These are phyloP conservation scores for Uronychia binucleata DNA, from an alignment of 73 alveolate genomes.

Conservation along the genomic window DNA sequence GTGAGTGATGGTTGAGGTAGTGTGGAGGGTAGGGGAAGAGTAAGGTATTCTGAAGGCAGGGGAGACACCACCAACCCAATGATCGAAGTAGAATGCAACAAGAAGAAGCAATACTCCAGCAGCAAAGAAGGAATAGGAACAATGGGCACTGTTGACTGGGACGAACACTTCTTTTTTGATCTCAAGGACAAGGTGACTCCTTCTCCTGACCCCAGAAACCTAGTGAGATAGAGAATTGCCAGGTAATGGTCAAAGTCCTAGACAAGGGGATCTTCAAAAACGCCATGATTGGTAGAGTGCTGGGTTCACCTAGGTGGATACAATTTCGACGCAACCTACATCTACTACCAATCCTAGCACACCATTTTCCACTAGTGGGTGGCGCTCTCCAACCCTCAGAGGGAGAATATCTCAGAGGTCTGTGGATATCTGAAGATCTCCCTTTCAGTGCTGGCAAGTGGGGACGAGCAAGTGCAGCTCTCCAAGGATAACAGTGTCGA, in stretches of 20 bases:
- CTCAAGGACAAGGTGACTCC: constrained; percentile 20
- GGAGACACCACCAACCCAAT: constrained; percentile 71
- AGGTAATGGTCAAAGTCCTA: constrained; percentile 45
- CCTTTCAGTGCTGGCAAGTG: constrained; percentile 73
- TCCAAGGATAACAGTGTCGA: constrained; percentile 46
- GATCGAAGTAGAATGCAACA: constrained; percentile 49
- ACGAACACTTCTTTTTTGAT: constrained; percentile 73
- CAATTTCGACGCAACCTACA: constrained; percentile 85
- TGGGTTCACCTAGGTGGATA: constrained; percentile 13
- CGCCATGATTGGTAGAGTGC: constrained; percentile 70
- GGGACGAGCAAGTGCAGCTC: constrained; percentile 73
- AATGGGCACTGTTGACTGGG: constrained; percentile 54
- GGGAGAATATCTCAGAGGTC: constrained; percentile 75
- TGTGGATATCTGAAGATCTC: constrained; percentile 90
- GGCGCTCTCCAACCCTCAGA: constrained; percentile 90
- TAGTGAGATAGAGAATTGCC: constrained; percentile 39
- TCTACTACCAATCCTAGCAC: constrained; percentile 82
- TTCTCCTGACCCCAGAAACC: background rate
- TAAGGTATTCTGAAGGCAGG: constrained; percentile 37
- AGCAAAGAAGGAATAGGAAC: constrained; percentile 63
- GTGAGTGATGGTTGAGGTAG: too few species aligned
- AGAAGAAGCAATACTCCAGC: constrained; percentile 63
- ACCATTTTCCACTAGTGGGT: constrained; percentile 87
- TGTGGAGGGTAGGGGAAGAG: constrained; percentile 12
- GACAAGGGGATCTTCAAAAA: constrained; percentile 71